These are phyloP conservation scores for Pseudogymnoascus verrucosus DNA, from an alignment of 2,329 filamentous ascomycete species.

Conservation along the genomic window DNA sequence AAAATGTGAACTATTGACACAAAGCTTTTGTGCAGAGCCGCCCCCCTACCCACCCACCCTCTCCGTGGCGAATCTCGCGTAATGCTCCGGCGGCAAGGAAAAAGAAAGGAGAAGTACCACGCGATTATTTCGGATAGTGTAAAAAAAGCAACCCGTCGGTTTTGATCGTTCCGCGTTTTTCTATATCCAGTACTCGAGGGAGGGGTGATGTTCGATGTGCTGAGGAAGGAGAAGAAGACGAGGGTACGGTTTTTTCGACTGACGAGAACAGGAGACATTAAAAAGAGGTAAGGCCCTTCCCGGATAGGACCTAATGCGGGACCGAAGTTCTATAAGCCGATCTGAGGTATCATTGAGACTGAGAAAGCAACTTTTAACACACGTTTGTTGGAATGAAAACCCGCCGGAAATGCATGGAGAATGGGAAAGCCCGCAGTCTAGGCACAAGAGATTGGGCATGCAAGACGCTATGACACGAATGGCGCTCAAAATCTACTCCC, in stretches of 20 bases:
- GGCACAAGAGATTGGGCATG: constrained; percentile 36
- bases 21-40: constrained; percentile 23
- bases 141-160: constrained; percentile 24
- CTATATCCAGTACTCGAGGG: constrained; percentile 13
- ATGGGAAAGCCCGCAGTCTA: constrained; percentile 33
- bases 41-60: constrained; percentile 9
- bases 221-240: constrained; percentile 1
- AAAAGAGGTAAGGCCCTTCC: constrained; percentile 10
- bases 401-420: constrained; percentile 38
- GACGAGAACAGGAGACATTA: constrained; percentile 13
- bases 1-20: constrained; percentile 26
- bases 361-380: constrained; percentile 38
- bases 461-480: constrained; percentile 26
- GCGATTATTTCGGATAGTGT: constrained; percentile 20
- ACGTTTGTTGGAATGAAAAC: constrained; percentile 33
- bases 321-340: constrained; percentile 28
- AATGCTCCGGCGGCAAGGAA: constrained; percentile 17
- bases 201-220: constrained; percentile 12
- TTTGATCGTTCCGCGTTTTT: constrained; percentile 14
- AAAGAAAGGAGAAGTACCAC: constrained; percentile 22
- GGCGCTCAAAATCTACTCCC: constrained; percentile 8
- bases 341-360: constrained; percentile 37
- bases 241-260: background rate
- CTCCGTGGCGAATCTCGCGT: constrained; percentile 16
- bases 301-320: constrained; percentile 24